A percentile compares a stretch with the other conserved stretches of the same genome.
These are phyloP conservation scores for Citrus reticulata DNA, from an alignment of 345 rosid genomes.

Conservation along the genomic window DNA sequence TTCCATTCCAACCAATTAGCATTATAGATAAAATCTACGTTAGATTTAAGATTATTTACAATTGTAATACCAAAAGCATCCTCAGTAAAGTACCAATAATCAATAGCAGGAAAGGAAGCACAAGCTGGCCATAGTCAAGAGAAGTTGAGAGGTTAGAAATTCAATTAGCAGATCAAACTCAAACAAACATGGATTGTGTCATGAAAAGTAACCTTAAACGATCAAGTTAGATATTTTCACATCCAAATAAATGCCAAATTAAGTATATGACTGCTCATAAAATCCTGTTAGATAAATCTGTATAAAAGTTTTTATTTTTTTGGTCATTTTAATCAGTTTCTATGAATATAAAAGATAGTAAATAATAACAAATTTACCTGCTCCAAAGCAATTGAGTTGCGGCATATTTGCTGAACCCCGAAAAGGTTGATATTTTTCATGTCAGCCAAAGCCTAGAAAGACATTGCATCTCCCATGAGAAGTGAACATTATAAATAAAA, in stretches of 20 bases:
- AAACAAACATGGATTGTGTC: neutral
- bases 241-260: too few species aligned
- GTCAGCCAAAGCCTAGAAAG: conserved; percentile 72
- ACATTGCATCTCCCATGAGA: conserved; percentile 15
- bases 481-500: neutral
- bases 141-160: neutral
- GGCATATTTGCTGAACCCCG: conserved; percentile 99
- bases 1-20: neutral
- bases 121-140: neutral
- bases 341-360: neutral
- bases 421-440: conserved; percentile 85
- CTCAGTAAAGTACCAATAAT: neutral
- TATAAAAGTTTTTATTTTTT: neutral
- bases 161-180: neutral
- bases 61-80: neutral
- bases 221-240: neutral
- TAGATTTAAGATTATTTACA: neutral
- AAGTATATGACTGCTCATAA: neutral
- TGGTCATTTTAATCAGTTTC: neutral
- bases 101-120: neutral
- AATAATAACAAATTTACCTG: conserved; percentile 51
- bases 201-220: neutral
- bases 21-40: neutral
- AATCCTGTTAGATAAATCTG: neutral
- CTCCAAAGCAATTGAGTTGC: conserved; percentile 92